Evolutionary conservation across 257 asterid genomes (phyloP), one percentile per base, ranked within the genome.

Genomic region (Marsdenia floribunda): DNA sequence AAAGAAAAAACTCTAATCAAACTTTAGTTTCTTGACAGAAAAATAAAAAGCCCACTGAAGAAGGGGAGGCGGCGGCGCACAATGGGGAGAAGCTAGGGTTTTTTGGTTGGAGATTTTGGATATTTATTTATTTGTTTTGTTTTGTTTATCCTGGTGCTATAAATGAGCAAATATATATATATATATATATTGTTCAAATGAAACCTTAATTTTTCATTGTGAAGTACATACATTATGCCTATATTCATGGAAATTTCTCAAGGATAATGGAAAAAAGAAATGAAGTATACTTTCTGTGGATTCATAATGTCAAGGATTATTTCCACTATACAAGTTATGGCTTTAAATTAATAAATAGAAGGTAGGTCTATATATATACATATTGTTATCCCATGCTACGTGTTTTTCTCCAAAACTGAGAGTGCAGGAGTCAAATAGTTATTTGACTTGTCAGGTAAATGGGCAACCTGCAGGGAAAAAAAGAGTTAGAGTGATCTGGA

Each of bases 341-440:
- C 21, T 11, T 24, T 60, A 6, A 24, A 33, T 10, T 49, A 9
- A 42, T 49, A 49, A 2, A 60, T 0, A 60, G 24, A 24, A 24
- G 33, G 33, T 29, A 61, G 3, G 16, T 61, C 42, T 12, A 13
- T 21, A 40, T 26, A 16, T 3, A 11, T 3, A 63, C 2, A n/a
- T 50, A 40, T 33, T 44, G 29, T 35, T 24, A 53, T 67, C 63
- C 24, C 50, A 26, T 33, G 68, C 86, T 74, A 94, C 9, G 98
- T 94, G 77, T 94, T 94, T 86, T 92, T 94, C 93, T 94, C 97
- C 57, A 94, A 91, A 74, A 83, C 93, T 6, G 96, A 88, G 72
- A 94, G 97, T n/a, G 99, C 99, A 14, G 99, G 97, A 47, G 97
- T 89, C 82, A 94, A 86, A 69, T 94, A 92, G 90, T 94, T 94